Evolutionary conservation across 495 filamentous ascomycete genomes (phyloP), one percentile per base, ranked within the genome.

Genomic region (Tuber microsphaerosporum): DNA sequence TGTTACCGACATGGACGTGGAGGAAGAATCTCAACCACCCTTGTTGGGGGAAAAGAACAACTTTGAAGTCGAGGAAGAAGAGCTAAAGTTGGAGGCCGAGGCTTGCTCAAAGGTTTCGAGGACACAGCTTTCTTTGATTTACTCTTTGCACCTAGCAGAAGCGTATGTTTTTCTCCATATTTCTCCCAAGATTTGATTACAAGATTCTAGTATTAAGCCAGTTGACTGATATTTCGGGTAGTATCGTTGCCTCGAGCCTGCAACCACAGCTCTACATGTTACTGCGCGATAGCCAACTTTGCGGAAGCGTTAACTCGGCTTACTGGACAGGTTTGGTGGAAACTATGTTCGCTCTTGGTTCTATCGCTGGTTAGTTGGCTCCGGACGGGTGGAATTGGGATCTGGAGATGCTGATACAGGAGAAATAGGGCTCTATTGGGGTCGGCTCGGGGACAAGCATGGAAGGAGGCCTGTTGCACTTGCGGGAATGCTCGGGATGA

Each of bases 331-430:
- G 85, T 41, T 80, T 86, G 41, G 80, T 86, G 34, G 85, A 86
- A 69, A 85, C 85, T 70, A 84, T 85, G n/a, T 86, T 86, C 69
- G 85, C 85, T n/a, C 81, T 86, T 73, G 85, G 85, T 16, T 83
- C 85, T 56, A 82, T 84, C n/a, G 82, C 82, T 46, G 85, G 85
- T 73, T 75, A 83, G 71, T 79, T 82, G 34, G 56, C 44, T 37
- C 37, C 17, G 26, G 16, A 26, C 6, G 46, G 43, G 17, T 37
- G 65, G 34, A 71, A 51, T 41, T 71, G 10, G 19, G 44, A 70
- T 42, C 56, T 31, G 65, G 44, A 61, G 31, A 74, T 44, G 74
- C 78, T 80, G 79, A 80, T 26, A n/a, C 22, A 45, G 20, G 41
- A 8, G 26, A 44, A n/a, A 71, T 46, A 82, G 80, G 80, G 65